Conservation (phyloP, 495 filamentous ascomycete genomes). For the Aspergillus olivimuriae region DNA sequence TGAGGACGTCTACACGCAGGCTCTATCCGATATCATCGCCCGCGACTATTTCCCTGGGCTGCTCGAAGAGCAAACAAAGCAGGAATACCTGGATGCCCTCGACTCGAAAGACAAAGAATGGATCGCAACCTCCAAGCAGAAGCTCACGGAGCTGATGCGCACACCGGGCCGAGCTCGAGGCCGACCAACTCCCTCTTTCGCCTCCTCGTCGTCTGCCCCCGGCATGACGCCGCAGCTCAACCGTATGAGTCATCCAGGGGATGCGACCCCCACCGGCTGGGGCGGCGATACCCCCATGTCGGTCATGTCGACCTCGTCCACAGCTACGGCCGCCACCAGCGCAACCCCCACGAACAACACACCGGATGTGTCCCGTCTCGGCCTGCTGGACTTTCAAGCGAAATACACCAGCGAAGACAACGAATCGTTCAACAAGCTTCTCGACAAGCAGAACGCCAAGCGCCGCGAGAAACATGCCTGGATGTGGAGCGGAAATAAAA, state of each 20-base stretch:
- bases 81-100: conserved; percentile 87
- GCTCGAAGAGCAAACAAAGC: conserved; percentile 74
- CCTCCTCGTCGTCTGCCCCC: conserved; percentile 6
- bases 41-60: conserved; percentile 96
- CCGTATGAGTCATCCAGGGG: conserved; percentile 43
- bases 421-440: conserved; percentile 84
- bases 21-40: conserved; percentile 88
- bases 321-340: conserved; percentile 20
- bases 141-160: conserved; percentile 68
- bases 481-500: conserved; percentile 83
- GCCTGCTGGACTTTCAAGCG: conserved; percentile 76
- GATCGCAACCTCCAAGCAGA: conserved; percentile 73
- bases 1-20: conserved; percentile 89
- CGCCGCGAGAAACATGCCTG: conserved; percentile 75
- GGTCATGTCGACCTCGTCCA: conserved; percentile 30
- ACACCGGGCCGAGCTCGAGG: conserved; percentile 56
- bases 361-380: conserved; percentile 73
- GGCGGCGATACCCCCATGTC: conserved; percentile 64
- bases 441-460: conserved; percentile 88
- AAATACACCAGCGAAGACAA: conserved; percentile 97
- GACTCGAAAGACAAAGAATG: conserved; percentile 77
- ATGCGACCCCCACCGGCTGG: conserved; percentile 42
- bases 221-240: conserved; percentile 23
- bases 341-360: conserved; percentile 26
- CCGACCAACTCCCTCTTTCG: conserved; percentile 2